Base-by-base conservation (phyloP, 345 rosid genomes). In the Eutrema japonicum region DNA sequence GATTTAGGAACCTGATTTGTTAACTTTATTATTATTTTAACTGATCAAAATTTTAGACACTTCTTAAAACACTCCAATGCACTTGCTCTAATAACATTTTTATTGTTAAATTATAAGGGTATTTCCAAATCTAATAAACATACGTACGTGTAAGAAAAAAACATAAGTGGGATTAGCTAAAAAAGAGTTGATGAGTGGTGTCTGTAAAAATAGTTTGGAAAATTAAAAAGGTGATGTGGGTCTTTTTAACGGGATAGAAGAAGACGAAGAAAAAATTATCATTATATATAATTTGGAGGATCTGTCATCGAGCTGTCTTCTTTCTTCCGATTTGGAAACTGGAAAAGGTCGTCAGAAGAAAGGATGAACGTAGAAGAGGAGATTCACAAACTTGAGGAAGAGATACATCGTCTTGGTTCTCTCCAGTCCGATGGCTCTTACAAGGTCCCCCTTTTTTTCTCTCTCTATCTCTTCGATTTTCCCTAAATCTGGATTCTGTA, bases 311-410 rank as follows among this genome's bases (percentile, higher is more conserved):
- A 27, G 48, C 59, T 71, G 67, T 43, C 53, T 26, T 48, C 0
- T 1, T 37, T 48, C 0, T 1, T 50, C 57, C 41, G 52, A 18
- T 48, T 30, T 42, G 14, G 46, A 42, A 42, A 42, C 46, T 55
- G 41, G 6, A 2, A 57, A 57, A 57, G 63, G 30, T 57, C 45
- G 35, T 1, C 52, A 54, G 55, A 51, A 29, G 13, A 11, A 53
- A 77, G 69, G 73, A 78, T 94, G 98, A 91, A 89, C 73, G 96
- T 94, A 47, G 97, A 86, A 49, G 97, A 91, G 79, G 98, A 94
- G 80, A 87, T 91, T 9, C 85, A 71, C 77, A 80, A 89, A 68
- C 95, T 94, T 67, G 86, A 83, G 75, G 93, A 87, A 69, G 98
- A 91, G 83, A 91, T 91, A 75, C 86, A 84, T 36, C 84, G 97